phyloP scores from a whole-genome alignment of 2,329 filamentous ascomycete species.

The Botrytis pseudocinerea region DNA sequence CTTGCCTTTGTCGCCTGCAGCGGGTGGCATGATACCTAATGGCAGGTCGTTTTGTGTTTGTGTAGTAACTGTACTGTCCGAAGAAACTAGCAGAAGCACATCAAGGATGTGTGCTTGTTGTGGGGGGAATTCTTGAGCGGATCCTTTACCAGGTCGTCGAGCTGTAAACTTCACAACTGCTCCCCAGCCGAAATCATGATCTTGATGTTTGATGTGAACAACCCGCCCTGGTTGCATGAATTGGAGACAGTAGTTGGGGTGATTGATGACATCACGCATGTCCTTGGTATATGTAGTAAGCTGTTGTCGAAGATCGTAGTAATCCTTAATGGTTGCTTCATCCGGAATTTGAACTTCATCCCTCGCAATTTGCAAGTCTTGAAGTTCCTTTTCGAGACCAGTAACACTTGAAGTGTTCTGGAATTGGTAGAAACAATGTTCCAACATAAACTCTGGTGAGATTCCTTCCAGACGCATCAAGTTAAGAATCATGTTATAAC shows the following conservation, averaged over 20 bases:
- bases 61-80: constrained; percentile 50
- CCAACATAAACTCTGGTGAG: constrained; percentile 98
- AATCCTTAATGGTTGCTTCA: constrained; percentile 87
- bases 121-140: constrained; percentile 65
- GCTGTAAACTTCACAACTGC: constrained; percentile 74
- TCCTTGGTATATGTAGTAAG: constrained; percentile 82
- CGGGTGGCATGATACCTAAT: constrained; percentile 59
- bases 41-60: constrained; percentile 67
- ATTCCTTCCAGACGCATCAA: constrained; percentile 98
- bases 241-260: constrained; percentile 80
- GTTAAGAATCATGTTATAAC: constrained; percentile 99
- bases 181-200: constrained; percentile 91
- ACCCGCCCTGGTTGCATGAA: constrained; percentile 88
- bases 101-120: constrained; percentile 83
- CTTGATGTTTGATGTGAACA: constrained; percentile 78
- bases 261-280: constrained; percentile 88
- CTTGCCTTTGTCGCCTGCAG: constrained; percentile 63
- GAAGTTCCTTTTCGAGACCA: constrained; percentile 78
- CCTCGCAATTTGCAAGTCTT: constrained; percentile 73
- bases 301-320: constrained; percentile 86
- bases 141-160: constrained; percentile 65
- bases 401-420: constrained; percentile 91
- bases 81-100: constrained; percentile 68
- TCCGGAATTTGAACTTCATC: constrained; percentile 76
- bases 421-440: constrained; percentile 97